Conservation (phyloP, 768 basidiomycete genomes). For the Suillus plorans region DNA sequence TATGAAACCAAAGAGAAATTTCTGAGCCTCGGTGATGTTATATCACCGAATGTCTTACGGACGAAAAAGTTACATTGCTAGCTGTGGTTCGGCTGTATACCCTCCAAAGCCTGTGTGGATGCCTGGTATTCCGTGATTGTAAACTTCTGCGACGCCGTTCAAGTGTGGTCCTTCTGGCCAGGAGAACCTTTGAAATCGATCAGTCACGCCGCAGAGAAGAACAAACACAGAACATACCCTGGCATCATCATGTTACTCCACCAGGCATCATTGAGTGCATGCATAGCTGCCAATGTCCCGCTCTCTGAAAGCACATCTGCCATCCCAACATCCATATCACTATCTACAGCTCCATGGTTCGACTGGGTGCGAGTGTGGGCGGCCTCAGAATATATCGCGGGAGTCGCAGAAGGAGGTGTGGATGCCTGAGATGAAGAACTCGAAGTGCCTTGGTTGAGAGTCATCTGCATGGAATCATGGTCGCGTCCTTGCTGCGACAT, state of each 20-base stretch:
- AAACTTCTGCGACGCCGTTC: constrained; percentile 20
- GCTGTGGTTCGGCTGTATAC: constrained; percentile 22
- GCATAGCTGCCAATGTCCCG: constrained; percentile 70
- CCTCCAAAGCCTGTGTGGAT: constrained; percentile 19
- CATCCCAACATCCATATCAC: constrained; percentile 23
- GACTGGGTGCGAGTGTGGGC: constrained; percentile 43
- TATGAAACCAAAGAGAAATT: background rate
- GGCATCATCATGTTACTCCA: constrained; percentile 88
- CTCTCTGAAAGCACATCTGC: constrained; percentile 36
- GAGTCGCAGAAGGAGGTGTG: background rate
- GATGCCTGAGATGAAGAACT: background rate
- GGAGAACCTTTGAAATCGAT: constrained; percentile 23
- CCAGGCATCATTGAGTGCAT: constrained; percentile 68
- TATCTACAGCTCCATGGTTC: background rate
- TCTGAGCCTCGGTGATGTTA: background rate
- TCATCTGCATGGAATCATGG: constrained; percentile 32
- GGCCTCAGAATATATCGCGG: constrained; percentile 32
- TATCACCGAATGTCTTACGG: background rate
- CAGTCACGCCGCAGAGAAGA: background rate
- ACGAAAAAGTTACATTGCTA: constrained; percentile 21
- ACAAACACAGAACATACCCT: constrained; percentile 44
- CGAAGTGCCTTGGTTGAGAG: constrained; percentile 11
- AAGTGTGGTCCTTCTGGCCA: constrained; percentile 31
- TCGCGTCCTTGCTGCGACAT: constrained; percentile 20
- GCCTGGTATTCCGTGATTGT: constrained; percentile 15